Conservation (phyloP, 2,329 filamentous ascomycete genomes). For the Botrytis elliptica region DNA sequence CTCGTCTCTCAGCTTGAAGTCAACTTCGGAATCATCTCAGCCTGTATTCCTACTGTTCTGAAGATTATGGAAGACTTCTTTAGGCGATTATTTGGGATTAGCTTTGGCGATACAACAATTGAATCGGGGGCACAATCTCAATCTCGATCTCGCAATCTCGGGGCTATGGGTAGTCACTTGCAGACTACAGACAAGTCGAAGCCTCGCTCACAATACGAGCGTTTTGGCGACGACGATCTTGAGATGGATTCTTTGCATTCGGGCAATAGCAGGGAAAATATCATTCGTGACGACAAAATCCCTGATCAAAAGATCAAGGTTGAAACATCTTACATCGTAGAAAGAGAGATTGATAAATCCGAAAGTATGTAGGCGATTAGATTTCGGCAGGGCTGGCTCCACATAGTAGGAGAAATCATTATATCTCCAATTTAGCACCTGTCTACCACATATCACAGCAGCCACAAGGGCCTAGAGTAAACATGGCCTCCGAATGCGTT, state of each 20-base stretch:
- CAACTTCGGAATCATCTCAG: constrained; percentile 26
- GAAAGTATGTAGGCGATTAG: neutral
- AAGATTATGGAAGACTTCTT: constrained; percentile 23
- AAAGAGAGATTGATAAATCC: neutral
- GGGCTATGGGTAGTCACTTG: neutral
- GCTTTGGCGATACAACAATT: neutral
- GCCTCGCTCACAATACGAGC: constrained; percentile 9
- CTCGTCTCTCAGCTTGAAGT: constrained; percentile 25
- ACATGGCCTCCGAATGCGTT: neutral
- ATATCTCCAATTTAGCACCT: neutral
- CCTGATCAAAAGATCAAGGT: constrained; percentile 12
- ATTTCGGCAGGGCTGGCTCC: neutral
- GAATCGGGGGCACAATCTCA: neutral
- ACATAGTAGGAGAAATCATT: neutral
- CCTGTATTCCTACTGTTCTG: constrained; percentile 23
- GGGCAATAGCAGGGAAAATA: constrained; percentile 5
- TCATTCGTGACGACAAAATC: neutral
- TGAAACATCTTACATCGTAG: constrained; percentile 3
- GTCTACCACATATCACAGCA: neutral
- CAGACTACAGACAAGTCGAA: neutral
- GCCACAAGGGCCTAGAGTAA: neutral
- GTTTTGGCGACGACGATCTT: constrained; percentile 11
- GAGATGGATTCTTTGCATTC: constrained; percentile 15
- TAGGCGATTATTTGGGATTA: constrained; percentile 10
- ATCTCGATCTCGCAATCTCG: constrained; percentile 2